These are phyloP conservation scores for Luzula sylvatica DNA, from an alignment of 176 grass and related monocot species.

Conservation along the genomic window DNA sequence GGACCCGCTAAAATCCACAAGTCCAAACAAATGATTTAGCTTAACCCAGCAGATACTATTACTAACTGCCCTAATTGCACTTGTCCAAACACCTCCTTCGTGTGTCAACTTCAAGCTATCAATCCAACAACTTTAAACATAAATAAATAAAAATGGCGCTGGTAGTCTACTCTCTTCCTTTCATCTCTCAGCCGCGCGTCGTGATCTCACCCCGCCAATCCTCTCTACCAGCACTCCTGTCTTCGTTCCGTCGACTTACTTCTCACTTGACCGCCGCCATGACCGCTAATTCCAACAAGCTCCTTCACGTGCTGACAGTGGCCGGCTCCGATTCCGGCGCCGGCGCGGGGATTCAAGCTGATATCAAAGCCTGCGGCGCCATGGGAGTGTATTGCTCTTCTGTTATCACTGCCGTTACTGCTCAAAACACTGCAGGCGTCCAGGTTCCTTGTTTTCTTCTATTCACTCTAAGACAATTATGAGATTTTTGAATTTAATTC, in stretches of 20 bases:
- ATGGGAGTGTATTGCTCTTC: constrained; percentile 83
- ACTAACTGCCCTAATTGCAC: too few species aligned
- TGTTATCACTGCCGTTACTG: constrained; percentile 81
- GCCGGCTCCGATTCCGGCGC: constrained; percentile 82
- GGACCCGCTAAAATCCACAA: too few species aligned
- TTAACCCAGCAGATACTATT: too few species aligned
- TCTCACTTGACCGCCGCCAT: neutral
- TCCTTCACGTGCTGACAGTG: constrained; percentile 78
- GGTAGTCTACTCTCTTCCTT: constrained; percentile 21
- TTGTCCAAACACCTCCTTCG: too few species aligned
- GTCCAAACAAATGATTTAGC: too few species aligned
- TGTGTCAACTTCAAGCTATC: too few species aligned
- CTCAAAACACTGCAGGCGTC: constrained; percentile 88
- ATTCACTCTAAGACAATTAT: too few species aligned
- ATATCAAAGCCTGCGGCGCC: constrained; percentile 82
- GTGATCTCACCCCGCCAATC: neutral
- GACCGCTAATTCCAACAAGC: constrained; percentile 23
- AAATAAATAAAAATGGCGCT: too few species aligned
- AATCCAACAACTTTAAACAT: too few species aligned
- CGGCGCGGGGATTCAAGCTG: constrained; percentile 79
- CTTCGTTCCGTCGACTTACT: neutral
- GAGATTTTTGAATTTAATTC: too few species aligned
- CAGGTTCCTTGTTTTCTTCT: constrained; percentile 33
- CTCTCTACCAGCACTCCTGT: neutral
- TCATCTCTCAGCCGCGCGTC: neutral